phyloP scores from a whole-genome alignment of 2,329 filamentous ascomycete genomes.

The Claviceps paspali region DNA sequence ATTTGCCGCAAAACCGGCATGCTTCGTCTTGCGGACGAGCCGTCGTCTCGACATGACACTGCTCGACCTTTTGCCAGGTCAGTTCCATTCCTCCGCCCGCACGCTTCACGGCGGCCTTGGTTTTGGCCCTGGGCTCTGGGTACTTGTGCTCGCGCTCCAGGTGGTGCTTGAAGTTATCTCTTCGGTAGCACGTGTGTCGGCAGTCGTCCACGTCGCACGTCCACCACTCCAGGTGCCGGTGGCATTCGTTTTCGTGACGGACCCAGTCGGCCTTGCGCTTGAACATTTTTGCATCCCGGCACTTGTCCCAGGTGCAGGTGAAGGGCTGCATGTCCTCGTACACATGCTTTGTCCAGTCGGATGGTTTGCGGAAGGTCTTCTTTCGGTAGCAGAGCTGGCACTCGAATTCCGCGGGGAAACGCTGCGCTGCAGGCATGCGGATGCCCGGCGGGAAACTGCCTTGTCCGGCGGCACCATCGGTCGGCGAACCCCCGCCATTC shows the following conservation, averaged over 20 bases:
- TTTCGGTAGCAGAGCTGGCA: slow-evolving; percentile 74
- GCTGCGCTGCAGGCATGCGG: slow-evolving; percentile 61
- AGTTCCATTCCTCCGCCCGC: slow-evolving; percentile 40
- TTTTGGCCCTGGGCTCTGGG: slow-evolving; percentile 65
- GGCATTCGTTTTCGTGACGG: slow-evolving; percentile 80
- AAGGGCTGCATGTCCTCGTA: slow-evolving; percentile 90
- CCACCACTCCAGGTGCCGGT: slow-evolving; percentile 86
- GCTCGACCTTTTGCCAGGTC: slow-evolving; percentile 64
- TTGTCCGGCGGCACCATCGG: slow-evolving; percentile 52
- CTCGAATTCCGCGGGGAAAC: slow-evolving; percentile 75
- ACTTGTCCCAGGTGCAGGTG: slow-evolving; percentile 76
- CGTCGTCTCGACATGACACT: slow-evolving; percentile 56
- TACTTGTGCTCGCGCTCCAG: slow-evolving; percentile 84
- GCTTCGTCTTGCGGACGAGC: slow-evolving; percentile 57
- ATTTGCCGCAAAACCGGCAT: slow-evolving; percentile 75
- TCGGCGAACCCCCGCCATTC: slow-evolving; percentile 45
- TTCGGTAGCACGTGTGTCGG: slow-evolving; percentile 66
- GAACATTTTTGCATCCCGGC: slow-evolving; percentile 76
- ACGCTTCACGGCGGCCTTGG: slow-evolving; percentile 51
- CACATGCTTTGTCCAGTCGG: slow-evolving; percentile 93
- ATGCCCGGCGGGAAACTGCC: slow-evolving; percentile 71
- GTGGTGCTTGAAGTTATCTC: slow-evolving; percentile 88
- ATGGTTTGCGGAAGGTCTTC: slow-evolving; percentile 80
- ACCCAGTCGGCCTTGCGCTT: slow-evolving; percentile 96
- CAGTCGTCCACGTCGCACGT: slow-evolving; percentile 70